Evolutionary conservation across 1,284 basidiomycete species (phyloP).

Genomic region (Boletus semigastroideus): DNA sequence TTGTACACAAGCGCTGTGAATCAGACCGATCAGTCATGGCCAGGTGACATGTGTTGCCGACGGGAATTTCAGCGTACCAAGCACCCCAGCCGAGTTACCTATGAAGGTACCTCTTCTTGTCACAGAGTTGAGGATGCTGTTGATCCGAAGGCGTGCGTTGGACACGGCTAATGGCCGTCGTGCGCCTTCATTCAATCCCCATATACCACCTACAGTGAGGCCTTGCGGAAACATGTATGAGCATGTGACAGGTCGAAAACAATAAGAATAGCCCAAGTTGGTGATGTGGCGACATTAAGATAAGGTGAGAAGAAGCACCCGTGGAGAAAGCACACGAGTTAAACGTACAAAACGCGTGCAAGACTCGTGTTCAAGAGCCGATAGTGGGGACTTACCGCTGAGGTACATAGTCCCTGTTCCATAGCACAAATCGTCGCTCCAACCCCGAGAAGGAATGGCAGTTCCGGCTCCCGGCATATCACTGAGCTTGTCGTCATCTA

Average conservation of each 20-base stretch:
- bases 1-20: conserved; percentile 91
- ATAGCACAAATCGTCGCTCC: conserved; percentile 99
- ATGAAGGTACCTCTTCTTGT: conserved; percentile 96
- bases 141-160: conserved; percentile 88
- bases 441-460: conserved; percentile 91
- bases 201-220: conserved; percentile 89
- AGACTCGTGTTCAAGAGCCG: conserved; percentile 44
- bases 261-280: conserved; percentile 68
- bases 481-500: conserved; percentile 92
- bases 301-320: conserved; percentile 58
- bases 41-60: conserved; percentile 22
- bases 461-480: conserved; percentile 83
- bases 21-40: conserved; percentile 22
- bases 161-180: conserved; percentile 81
- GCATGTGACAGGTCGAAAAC: conserved; percentile 72
- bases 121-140: conserved; percentile 95
- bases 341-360: conserved; percentile 51
- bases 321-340: conserved; percentile 41
- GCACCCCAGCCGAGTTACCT: conserved; percentile 96
- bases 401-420: conserved; percentile 99
- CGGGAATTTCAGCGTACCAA: conserved; percentile 67
- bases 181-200: conserved; percentile 96
- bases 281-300: conserved; percentile 49
- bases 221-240: conserved; percentile 67
- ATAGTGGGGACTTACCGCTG: conserved; percentile 80